These are phyloP conservation scores for Xylariaceae sp. DNA, from an alignment of 2,329 filamentous ascomycete genomes.

Conservation along the genomic window DNA sequence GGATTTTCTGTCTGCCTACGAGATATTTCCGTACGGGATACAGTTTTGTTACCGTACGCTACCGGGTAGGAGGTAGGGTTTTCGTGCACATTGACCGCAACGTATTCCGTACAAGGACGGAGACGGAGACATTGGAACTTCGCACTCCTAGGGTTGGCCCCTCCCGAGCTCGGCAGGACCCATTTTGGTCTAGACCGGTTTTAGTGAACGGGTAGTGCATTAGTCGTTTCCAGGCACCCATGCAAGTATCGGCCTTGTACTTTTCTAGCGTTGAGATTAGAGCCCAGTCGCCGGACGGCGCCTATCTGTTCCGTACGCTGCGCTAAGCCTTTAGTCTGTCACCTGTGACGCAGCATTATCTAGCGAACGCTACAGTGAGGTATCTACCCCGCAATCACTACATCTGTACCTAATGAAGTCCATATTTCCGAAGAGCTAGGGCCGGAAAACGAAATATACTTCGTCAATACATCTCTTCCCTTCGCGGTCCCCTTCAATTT, in stretches of 20 bases:
- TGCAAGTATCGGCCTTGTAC: not conserved
- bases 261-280: too few species aligned
- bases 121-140: not conserved
- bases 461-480: too few species aligned
- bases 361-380: not conserved
- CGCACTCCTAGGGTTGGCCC: not conserved
- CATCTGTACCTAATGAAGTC: not conserved
- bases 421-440: not conserved
- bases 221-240: not conserved
- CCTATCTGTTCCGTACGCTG: not conserved
- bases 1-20: too few species aligned
- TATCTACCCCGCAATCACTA: not conserved
- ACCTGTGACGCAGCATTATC: not conserved
- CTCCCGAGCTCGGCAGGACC: slow-evolving; percentile 4
- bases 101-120: too few species aligned
- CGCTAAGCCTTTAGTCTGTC: not conserved
- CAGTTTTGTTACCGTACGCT: too few species aligned
- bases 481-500: too few species aligned
- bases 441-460: too few species aligned
- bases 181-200: slow-evolving; percentile 15
- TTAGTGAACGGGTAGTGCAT: not conserved
- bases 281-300: not conserved
- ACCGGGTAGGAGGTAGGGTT: too few species aligned
- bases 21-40: too few species aligned
- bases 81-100: too few species aligned